Conservation (phyloP, 257 asterid species). For the Solanum bulbocastanum region DNA sequence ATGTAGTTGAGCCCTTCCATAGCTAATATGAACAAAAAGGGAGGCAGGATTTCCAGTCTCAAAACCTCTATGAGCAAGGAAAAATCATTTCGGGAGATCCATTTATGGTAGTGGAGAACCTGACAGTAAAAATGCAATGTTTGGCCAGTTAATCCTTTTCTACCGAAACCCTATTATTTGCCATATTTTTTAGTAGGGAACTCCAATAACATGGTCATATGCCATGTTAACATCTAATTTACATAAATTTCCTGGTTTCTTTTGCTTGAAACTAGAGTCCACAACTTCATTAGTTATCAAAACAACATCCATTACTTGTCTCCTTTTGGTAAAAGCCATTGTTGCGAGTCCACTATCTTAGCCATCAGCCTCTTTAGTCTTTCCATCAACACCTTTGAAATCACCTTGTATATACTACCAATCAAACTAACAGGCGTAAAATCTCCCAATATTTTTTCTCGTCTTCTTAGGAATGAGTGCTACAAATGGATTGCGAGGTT, state of each 20-base stretch:
- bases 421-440: neutral
- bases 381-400: neutral
- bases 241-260: neutral
- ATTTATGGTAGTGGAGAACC: neutral
- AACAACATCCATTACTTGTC: neutral
- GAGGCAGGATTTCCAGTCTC: neutral
- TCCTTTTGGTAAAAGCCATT: neutral
- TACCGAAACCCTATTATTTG: neutral
- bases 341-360: neutral
- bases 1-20: neutral
- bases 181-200: neutral
- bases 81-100: neutral
- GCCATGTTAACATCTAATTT: neutral
- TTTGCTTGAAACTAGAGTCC: neutral
- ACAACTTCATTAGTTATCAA: neutral
- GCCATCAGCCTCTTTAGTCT: neutral
- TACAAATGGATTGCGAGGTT: neutral
- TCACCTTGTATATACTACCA: neutral
- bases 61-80: neutral
- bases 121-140: neutral
- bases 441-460: neutral
- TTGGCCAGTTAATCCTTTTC: neutral
- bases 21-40: neutral
- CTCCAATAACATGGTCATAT: neutral
- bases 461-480: neutral